Base-by-base conservation (phyloP, 2,329 filamentous ascomycete species). In the Ploettnerulaceae sp. region DNA sequence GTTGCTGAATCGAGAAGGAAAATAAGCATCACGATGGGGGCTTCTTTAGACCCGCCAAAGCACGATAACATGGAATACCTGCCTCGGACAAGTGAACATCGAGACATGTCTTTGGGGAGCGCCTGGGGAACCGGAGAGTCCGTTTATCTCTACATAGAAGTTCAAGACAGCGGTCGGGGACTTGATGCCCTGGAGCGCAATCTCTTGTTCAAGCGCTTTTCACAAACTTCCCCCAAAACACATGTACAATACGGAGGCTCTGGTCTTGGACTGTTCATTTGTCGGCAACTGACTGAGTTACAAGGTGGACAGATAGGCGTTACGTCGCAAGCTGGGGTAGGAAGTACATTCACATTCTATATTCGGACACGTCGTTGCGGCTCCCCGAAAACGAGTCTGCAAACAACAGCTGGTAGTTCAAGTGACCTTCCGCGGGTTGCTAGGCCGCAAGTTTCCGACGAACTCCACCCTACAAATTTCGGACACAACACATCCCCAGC, bases 221-320 rank as follows among this genome's bases (percentile, higher is more conserved):
- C 83, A 5, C 87, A 91, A 65, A 84, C 85, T 0, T 86, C 79
- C 17, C 82, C 84, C 1, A 78, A 79, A 39, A 89, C 85, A 0
- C 85, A 89, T 54, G 80, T 88, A 12, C 80, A 87, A 56, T 89
- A 91, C 54, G 87, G 86, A 17, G 87, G 87, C 0, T 86, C 82
- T 0, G 87, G 87, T 0, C 72, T 93, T 1, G 87, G 87, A 0
- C 70, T 91, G 0, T 91, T 89, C 64, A 90, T 91, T 54, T 86
- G 82, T 28, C 76, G 85, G 18, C 79, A 86, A 45, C 72, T 93
- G n/a, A 87, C 85, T 0, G 86, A 91, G 61, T 69, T 91, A 8
- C 86, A 90, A 62, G 85, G 86, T 15, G 87, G 87, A 3, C 81
- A 86, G 50, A 89, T 93, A 36, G 86, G 86, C 2, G 82, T 91